phyloP scores from a whole-genome alignment of 2,329 filamentous ascomycete species.

The Trichoderma koningii region DNA sequence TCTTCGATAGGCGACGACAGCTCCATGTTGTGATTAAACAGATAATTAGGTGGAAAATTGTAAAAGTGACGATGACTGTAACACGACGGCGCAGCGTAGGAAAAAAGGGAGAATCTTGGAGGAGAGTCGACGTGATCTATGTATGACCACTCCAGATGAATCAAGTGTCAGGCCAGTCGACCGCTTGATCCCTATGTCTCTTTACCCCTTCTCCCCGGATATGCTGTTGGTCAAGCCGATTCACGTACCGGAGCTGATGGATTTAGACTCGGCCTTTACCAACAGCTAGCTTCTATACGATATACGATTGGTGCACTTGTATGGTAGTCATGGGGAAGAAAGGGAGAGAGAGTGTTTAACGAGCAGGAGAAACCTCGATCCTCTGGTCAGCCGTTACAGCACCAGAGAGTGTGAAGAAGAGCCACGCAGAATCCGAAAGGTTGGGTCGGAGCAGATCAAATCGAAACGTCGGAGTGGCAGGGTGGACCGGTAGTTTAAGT shows the following conservation, averaged over 20 bases:
- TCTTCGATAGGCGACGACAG: conserved; percentile 32
- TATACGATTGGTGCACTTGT: conserved; percentile 4
- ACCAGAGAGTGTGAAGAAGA: conserved; percentile 2
- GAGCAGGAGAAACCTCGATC: not conserved
- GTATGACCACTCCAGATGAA: conserved; percentile 5
- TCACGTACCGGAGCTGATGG: conserved; percentile 11
- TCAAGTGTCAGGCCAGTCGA: not conserved
- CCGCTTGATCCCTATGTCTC: not conserved
- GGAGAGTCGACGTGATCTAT: conserved; percentile 4
- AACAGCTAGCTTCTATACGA: conserved; percentile 1
- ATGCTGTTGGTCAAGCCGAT: conserved; percentile 1
- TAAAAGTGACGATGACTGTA: not conserved
- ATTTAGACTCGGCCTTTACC: conserved; percentile 7
- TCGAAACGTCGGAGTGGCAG: conserved; percentile 27
- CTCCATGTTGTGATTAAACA: conserved; percentile 26
- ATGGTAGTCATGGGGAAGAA: not conserved
- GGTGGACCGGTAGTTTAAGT: conserved; percentile 28
- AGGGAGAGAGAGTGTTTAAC: not conserved
- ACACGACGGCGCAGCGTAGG: not conserved
- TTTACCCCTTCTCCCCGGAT: conserved; percentile 3
- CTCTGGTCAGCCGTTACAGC: not conserved
- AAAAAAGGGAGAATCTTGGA: not conserved
- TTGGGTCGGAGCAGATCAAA: conserved; percentile 26
- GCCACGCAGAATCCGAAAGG: conserved; percentile 18
- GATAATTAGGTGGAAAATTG: not conserved